Percentiles rank a stretch among this genome's conserved stretches.
Evolutionary conservation across 768 basidiomycete species (phyloP).

Genomic region (Holtermannia corniformis): DNA sequence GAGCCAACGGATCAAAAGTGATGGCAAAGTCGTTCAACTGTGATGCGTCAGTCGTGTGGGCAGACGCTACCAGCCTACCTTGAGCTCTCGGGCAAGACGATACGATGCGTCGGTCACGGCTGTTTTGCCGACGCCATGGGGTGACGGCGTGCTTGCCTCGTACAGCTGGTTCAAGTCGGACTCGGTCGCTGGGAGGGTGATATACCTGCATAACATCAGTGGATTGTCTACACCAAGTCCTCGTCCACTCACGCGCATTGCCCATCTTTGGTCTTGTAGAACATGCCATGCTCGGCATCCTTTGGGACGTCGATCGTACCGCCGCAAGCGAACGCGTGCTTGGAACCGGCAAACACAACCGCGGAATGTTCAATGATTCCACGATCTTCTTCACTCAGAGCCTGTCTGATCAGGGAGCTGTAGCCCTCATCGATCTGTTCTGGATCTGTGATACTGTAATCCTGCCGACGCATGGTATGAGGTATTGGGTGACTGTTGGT

Average conservation of each 20-base stretch:
- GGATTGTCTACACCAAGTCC: neutral
- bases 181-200: neutral
- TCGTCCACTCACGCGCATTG: neutral
- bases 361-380: too few species aligned
- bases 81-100: slow-evolving; percentile 13
- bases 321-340: neutral
- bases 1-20: neutral
- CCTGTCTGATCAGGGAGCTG: too few species aligned
- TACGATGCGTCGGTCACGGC: slow-evolving; percentile 9
- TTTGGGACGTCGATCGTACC: neutral
- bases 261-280: neutral
- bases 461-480: too few species aligned
- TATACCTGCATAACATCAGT: neutral
- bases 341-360: too few species aligned
- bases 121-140: slow-evolving; percentile 8
- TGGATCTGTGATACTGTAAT: too few species aligned
- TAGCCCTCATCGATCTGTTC: too few species aligned
- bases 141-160: slow-evolving; percentile 4
- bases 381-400: too few species aligned
- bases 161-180: slow-evolving; percentile 1
- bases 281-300: neutral
- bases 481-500: too few species aligned
- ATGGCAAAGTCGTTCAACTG: slow-evolving; percentile 1
- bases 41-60: neutral
- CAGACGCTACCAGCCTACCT: slow-evolving; percentile 6